Percentiles rank a stretch among this genome's conserved stretches.
Evolutionary conservation across 345 rosid species (phyloP).

Genomic region (Cardiospermum halicacabum): DNA sequence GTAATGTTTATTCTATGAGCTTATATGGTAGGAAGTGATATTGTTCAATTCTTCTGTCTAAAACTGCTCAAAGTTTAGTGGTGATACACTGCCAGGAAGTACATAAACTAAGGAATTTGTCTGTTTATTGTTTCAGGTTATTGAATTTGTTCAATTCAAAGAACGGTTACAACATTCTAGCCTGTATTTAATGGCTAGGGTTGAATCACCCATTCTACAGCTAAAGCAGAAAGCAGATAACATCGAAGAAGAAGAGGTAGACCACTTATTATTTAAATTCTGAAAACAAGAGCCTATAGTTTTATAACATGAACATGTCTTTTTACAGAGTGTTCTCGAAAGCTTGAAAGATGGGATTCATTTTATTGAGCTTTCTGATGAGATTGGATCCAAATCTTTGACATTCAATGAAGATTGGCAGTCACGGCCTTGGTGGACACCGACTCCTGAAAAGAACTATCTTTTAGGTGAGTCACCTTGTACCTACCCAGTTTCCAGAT

Average conservation of each 20-base stretch:
- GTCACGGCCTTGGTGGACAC: conserved; percentile 98
- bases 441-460: conserved; percentile 70
- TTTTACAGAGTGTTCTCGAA: conserved; percentile 64
- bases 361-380: conserved; percentile 73
- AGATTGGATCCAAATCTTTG: conserved; percentile 63
- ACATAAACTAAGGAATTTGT: conserved; percentile 6
- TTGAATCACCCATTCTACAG: conserved; percentile 70
- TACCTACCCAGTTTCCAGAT: neutral
- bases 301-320: conserved; percentile 9
- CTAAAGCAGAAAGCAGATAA: conserved; percentile 71
- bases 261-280: conserved; percentile 3
- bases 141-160: conserved; percentile 95
- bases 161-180: conserved; percentile 72
- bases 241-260: conserved; percentile 81
- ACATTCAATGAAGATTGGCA: conserved; percentile 85
- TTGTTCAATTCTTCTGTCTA: neutral
- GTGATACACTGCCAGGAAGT: neutral
- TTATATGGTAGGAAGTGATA: neutral
- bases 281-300: neutral
- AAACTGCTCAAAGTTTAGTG: neutral
- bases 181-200: conserved; percentile 70
- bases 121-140: conserved; percentile 52
- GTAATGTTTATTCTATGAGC: neutral
- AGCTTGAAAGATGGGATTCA: conserved; percentile 58
- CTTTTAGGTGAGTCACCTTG: conserved; percentile 55